These are phyloP conservation scores for Chenopodium album DNA, from an alignment of 148 eudicot species.

Conservation along the genomic window DNA sequence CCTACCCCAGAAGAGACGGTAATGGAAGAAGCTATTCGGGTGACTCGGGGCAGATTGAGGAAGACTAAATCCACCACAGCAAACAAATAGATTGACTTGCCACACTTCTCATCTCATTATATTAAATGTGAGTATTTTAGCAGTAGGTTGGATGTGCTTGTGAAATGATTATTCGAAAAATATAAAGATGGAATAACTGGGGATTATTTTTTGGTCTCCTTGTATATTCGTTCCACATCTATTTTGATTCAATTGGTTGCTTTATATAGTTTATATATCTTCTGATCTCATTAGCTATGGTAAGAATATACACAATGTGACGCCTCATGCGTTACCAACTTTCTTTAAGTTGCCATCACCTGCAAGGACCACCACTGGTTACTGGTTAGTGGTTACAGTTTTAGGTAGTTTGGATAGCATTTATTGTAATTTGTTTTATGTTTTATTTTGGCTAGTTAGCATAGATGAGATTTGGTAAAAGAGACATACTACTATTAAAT, in stretches of 20 bases:
- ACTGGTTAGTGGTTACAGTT: background rate
- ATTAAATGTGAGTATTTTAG: conserved; percentile 9
- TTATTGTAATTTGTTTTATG: background rate
- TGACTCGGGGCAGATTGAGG: conserved; percentile 73
- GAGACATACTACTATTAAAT: too few species aligned
- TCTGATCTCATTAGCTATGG: background rate
- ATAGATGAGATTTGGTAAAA: background rate
- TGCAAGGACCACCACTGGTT: background rate
- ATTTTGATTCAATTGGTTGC: conserved; percentile 25
- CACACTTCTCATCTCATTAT: background rate
- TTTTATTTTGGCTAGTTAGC: background rate
- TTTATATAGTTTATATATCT: conserved; percentile 18
- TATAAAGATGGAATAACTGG: conserved; percentile 16
- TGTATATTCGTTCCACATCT: conserved; percentile 29
- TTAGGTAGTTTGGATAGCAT: background rate
- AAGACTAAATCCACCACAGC: conserved; percentile 45
- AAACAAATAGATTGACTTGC: conserved; percentile 14
- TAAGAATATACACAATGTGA: conserved; percentile 7
- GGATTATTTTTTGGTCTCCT: conserved; percentile 16
- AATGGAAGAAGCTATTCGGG: conserved; percentile 62
- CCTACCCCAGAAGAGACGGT: conserved; percentile 44
- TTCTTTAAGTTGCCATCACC: background rate
- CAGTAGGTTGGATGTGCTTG: conserved; percentile 4
- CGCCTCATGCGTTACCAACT: background rate
- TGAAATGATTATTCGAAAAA: background rate